Base-by-base conservation (phyloP, 108 stramenopile genomes). In the Seminavis robusta region DNA sequence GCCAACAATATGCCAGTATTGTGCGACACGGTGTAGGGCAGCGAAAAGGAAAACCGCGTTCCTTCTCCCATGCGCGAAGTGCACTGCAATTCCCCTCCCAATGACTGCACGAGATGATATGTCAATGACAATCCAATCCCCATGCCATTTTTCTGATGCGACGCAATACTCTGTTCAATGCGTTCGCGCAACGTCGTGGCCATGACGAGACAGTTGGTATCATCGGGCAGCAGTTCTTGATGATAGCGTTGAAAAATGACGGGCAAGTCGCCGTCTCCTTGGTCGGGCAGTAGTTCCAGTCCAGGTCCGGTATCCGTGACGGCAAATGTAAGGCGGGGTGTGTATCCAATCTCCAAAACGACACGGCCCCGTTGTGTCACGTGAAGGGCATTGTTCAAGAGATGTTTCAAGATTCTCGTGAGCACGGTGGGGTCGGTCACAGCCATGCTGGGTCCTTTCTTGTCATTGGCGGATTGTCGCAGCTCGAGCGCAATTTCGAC, bases 21-120 rank as follows among this genome's bases (percentile, higher is more conserved):
- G n/a, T n/a, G n/a, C n/a, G n/a, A n/a, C n/a, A n/a, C n/a, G n/a
- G n/a, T n/a, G n/a, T n/a, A n/a, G n/a, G n/a, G n/a, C n/a, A n/a
- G n/a, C n/a, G n/a, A n/a, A n/a, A n/a, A n/a, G n/a, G n/a, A n/a
- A n/a, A n/a, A n/a, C n/a, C n/a, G n/a, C n/a, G n/a, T n/a, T n/a
- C n/a, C n/a, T n/a, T n/a, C n/a, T n/a, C n/a, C n/a, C n/a, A n/a
- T n/a, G n/a, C n/a, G n/a, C n/a, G n/a, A n/a, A n/a, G n/a, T n/a
- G n/a, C n/a, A n/a, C n/a, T n/a, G 13, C 30, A 77, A 47, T 10
- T 60, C 69, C 16, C 71, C 69, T 19, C 75, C 75, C 7, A 80
- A 51, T 34, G 49, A 34, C 28, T 67, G 75, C 2, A 80, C 72
- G 16, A 76, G 48, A 46, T 77, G 75, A 55, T 73, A 80, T 0